phyloP scores from a whole-genome alignment of 2,329 filamentous ascomycete genomes.

The Trichoderma endophyticum region DNA sequence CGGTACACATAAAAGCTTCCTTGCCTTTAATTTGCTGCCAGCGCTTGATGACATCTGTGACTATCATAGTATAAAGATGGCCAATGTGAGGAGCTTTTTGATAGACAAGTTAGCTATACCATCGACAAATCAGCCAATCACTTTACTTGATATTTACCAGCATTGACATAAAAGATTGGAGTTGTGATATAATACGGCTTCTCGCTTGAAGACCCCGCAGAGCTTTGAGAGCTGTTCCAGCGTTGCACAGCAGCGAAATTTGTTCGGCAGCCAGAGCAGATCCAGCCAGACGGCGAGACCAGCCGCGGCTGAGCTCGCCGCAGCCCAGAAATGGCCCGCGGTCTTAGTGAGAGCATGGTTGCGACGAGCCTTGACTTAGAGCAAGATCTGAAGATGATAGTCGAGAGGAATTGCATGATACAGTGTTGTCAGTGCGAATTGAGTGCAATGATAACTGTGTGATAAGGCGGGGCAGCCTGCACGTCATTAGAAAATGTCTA shows the following conservation, averaged over 20 bases:
- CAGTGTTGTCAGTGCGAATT: constrained; percentile 22
- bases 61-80: constrained; percentile 88
- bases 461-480: constrained; percentile 7
- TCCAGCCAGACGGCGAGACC: constrained; percentile 25
- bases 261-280: constrained; percentile 30
- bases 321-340: constrained; percentile 28
- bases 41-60: constrained; percentile 87
- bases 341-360: constrained; percentile 30
- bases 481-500: constrained; percentile 6
- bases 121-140: neutral
- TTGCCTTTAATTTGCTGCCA: constrained; percentile 77
- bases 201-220: constrained; percentile 20
- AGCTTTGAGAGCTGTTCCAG: constrained; percentile 34
- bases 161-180: constrained; percentile 99
- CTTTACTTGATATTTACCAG: constrained; percentile 51
- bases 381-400: neutral
- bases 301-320: constrained; percentile 24
- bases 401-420: constrained; percentile 12
- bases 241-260: constrained; percentile 25
- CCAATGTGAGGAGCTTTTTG: constrained; percentile 81
- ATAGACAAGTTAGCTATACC: neutral
- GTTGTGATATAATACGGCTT: constrained; percentile 96
- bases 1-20: constrained; percentile 74
- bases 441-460: constrained; percentile 20
- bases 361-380: neutral